Base-by-base conservation (phyloP, 768 basidiomycete species). In the Cyclocybe cylindracea region DNA sequence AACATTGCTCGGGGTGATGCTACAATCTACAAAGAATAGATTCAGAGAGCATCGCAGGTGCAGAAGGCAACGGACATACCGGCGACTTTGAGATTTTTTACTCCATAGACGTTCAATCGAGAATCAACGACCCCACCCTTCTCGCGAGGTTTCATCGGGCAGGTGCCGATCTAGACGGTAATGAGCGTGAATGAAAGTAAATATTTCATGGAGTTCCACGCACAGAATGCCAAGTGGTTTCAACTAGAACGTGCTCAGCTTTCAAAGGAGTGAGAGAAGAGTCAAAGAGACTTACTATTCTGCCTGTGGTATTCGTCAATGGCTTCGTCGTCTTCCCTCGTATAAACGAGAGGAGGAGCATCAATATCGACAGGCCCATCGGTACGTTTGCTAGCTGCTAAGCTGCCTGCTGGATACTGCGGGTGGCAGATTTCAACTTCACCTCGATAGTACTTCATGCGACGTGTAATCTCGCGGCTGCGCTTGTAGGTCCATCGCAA, bases 401-500 rank as follows among this genome's bases (percentile, higher is more conserved):
- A 40, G 37, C 70, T 73, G 39, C 56, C 68, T 38, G 55, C 47
- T 18, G 69, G 59, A 48, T 69, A 74, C 10, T 33, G 58, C 14
- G 66, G 76, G 53, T 32, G 49, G 14, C 16, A 33, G 14, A 29
- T 13, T 13, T 34, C 32, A 9, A 50, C 18, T 39, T 70, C 73
- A 1, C 74, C 74, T 18, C 70, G 61, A 53, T 67, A 72, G 19
- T 51, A 37, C 3, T 64, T 24, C 24, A 24, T 24, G 47, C 50
- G 1, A 55, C 43, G 19, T 51, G 52, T 13, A 41, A 55, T n/a
- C 44, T 45, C 3, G 56, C 63, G 71, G 29, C 63, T 34, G 49
- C 70, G 71, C 57, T 85, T 86, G 62, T 84, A 86, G 1, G 56
- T 69, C 71, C 79, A 78, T 44, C 66, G 68, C 29, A 84, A 51